A percentile compares a stretch with the other conserved stretches of the same genome.
Conservation (phyloP, 2,329 filamentous ascomycete species). For the Aureobasidium vineae region DNA sequence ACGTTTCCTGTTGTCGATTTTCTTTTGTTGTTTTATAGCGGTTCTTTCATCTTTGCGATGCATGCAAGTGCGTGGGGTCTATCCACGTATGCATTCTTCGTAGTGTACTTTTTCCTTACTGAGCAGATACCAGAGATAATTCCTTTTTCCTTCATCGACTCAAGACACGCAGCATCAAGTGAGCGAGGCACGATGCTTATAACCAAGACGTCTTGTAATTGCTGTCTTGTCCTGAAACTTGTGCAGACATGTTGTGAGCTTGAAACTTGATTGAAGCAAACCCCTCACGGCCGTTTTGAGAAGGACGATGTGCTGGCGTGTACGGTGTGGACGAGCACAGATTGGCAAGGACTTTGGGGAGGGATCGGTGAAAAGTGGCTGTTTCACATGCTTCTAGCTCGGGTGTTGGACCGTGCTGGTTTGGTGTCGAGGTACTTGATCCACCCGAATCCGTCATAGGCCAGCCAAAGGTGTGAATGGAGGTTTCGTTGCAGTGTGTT, state of each 20-base stretch:
- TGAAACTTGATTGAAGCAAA: constrained; percentile 1
- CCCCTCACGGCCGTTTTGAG: neutral
- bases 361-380: neutral
- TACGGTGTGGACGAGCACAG: neutral
- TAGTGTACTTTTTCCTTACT: constrained; percentile 21
- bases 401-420: constrained; percentile 1
- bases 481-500: neutral
- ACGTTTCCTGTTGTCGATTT: neutral
- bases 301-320: neutral
- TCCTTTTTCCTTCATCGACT: neutral
- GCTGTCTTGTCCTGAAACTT: neutral
- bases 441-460: neutral
- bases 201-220: neutral
- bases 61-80: neutral
- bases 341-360: constrained; percentile 5
- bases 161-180: neutral
- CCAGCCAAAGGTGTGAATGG: neutral
- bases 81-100: constrained; percentile 13
- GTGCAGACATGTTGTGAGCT: neutral
- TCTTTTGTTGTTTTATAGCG: constrained; percentile 25
- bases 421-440: neutral
- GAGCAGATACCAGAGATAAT: constrained; percentile 24
- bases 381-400: constrained; percentile 24
- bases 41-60: neutral
- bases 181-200: neutral